Evolutionary conservation across 169 alveolate species (phyloP).

Genomic region (Theileria luwenshuni): DNA sequence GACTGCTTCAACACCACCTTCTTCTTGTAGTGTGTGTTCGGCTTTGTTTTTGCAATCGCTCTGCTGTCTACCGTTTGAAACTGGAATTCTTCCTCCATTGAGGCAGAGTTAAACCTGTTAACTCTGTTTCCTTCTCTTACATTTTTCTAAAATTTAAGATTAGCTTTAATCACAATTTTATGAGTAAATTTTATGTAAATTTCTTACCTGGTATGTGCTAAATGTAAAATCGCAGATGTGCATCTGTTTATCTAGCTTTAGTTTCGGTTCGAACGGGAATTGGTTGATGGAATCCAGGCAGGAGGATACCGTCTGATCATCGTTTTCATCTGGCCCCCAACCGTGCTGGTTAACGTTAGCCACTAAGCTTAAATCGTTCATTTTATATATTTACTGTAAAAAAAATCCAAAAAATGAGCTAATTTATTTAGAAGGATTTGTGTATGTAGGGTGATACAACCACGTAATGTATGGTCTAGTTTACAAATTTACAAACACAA

Average conservation of each 20-base stretch:
- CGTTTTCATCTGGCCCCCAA: slow-evolving; percentile 80
- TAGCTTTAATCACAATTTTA: neutral
- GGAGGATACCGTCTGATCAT: slow-evolving; percentile 68
- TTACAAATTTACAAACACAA: too few species aligned
- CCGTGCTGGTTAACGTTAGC: slow-evolving; percentile 47
- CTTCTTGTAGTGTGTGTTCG: slow-evolving; percentile 61
- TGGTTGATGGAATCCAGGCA: slow-evolving; percentile 76
- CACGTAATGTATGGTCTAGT: neutral
- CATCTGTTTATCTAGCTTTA: slow-evolving; percentile 81
- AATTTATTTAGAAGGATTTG: neutral
- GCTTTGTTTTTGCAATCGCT: slow-evolving; percentile 66
- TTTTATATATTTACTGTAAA: neutral
- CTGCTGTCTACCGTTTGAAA: slow-evolving; percentile 81
- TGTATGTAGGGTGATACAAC: slow-evolving; percentile 13
- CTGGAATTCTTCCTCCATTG: slow-evolving; percentile 76
- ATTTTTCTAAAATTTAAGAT: slow-evolving; percentile 37
- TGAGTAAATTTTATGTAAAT: neutral
- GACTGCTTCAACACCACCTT: slow-evolving; percentile 73
- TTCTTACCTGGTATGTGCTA: slow-evolving; percentile 72
- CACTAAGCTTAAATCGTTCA: slow-evolving; percentile 25
- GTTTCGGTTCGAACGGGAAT: slow-evolving; percentile 82
- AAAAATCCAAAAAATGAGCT: neutral
- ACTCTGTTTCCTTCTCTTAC: slow-evolving; percentile 68
- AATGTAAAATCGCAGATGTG: slow-evolving; percentile 83
- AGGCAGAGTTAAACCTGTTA: slow-evolving; percentile 50